A percentile compares a stretch with the other conserved stretches of the same genome.
phyloP scores from a whole-genome alignment of 805 yeast genomes.

The Metschnikowia vanudenii region DNA sequence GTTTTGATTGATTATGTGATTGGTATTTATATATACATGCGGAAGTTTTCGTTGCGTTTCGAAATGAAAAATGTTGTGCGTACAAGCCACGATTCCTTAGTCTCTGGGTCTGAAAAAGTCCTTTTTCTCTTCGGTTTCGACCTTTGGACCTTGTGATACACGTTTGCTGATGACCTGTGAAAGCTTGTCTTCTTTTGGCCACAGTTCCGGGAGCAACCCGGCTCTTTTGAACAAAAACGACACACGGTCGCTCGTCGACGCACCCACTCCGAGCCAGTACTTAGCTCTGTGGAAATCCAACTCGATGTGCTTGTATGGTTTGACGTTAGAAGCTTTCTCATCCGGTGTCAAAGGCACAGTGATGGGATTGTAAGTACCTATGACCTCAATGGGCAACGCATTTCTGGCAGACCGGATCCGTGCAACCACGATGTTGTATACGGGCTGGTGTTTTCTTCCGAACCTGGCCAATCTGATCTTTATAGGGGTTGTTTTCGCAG shows the following conservation, averaged over 20 bases:
- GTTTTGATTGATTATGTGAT: conserved; percentile 6
- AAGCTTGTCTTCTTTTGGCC: conserved; percentile 52
- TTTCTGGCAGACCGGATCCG: conserved; percentile 76
- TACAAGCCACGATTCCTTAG: background rate
- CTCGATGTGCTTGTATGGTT: conserved; percentile 73
- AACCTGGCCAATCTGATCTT: conserved; percentile 89
- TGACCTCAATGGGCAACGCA: conserved; percentile 86
- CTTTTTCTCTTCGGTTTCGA: conserved; percentile 33
- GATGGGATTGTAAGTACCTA: conserved; percentile 89
- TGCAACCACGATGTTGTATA: conserved; percentile 90
- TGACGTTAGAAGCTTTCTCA: conserved; percentile 54
- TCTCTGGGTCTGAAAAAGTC: conserved; percentile 35
- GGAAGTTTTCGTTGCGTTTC: conserved; percentile 2
- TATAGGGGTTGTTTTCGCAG: conserved; percentile 42
- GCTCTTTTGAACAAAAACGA: conserved; percentile 73
- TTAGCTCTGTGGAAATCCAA: conserved; percentile 86
- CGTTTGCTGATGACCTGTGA: conserved; percentile 29
- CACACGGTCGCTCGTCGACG: conserved; percentile 86
- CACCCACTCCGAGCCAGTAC: conserved; percentile 98
- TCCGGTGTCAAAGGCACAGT: conserved; percentile 66
- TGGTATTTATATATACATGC: conserved; percentile 8
- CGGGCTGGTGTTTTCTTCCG: conserved; percentile 85
- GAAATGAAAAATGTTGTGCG: background rate
- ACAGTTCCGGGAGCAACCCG: conserved; percentile 60
- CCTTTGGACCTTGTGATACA: conserved; percentile 26